phyloP scores from a whole-genome alignment of 2,329 filamentous ascomycete genomes.

The Macroventuria anomochaeta region DNA sequence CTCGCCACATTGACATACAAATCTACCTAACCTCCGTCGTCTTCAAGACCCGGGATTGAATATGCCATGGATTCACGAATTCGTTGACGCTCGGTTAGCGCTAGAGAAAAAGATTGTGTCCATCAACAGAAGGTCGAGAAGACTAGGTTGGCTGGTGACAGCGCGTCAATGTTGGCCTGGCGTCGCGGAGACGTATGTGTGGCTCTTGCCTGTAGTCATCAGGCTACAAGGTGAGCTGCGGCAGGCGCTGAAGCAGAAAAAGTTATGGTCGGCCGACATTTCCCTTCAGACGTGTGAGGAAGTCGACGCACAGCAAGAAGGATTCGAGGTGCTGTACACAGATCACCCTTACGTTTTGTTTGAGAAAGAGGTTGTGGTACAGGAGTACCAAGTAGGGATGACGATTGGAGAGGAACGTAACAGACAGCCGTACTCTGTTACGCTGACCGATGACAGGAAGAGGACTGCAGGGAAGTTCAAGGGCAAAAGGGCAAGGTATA shows the following conservation, averaged over 20 bases:
- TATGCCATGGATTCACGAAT: not conserved
- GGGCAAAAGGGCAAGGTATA: not conserved
- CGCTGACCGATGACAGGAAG: not conserved
- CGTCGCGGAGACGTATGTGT: not conserved
- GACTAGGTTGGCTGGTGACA: not conserved
- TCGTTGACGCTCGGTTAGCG: not conserved
- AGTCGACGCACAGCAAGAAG: not conserved
- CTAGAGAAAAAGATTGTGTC: not conserved
- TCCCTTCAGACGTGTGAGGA: rapidly evolving
- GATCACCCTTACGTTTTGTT: not conserved
- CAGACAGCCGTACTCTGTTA: not conserved
- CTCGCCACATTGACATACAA: not conserved
- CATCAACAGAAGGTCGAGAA: not conserved
- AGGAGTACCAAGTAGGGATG: not conserved
- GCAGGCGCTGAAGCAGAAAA: not conserved
- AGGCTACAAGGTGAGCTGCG: not conserved
- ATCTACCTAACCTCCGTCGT: not conserved
- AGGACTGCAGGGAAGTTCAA: not conserved
- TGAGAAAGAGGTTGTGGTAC: not conserved
- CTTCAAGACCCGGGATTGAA: not conserved
- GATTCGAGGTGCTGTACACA: not conserved
- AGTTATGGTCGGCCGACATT: not conserved
- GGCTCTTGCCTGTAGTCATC: not conserved
- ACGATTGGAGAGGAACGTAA: not conserved
- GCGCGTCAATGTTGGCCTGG: not conserved